Evolutionary conservation across 768 basidiomycete species (phyloP).

Genomic region (Gautieria morchelliformis): DNA sequence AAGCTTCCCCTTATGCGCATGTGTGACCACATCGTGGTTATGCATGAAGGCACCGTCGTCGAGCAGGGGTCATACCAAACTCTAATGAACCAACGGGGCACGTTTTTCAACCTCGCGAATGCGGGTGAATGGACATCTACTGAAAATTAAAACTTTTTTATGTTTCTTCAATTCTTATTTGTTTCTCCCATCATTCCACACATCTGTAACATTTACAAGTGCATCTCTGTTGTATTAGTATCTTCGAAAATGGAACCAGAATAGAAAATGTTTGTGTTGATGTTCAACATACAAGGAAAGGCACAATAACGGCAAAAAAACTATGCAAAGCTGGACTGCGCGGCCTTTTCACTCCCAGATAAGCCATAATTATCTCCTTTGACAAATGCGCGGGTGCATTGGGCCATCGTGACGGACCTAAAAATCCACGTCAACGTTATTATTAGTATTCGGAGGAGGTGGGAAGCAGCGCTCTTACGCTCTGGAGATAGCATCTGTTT

Average conservation of each 20-base stretch:
- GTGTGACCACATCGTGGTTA: conserved; percentile 82
- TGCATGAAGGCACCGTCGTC: conserved; percentile 65
- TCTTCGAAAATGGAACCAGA: background rate
- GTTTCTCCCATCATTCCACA: background rate
- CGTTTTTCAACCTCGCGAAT: conserved; percentile 68
- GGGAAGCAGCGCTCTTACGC: conserved; percentile 46
- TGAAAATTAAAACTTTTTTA: conserved; percentile 2
- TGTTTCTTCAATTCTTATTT: background rate
- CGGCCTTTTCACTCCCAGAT: conserved; percentile 35
- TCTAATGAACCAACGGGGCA: conserved; percentile 55
- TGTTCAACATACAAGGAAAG: background rate
- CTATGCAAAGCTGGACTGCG: conserved; percentile 37
- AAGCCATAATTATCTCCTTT: conserved; percentile 60
- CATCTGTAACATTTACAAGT: background rate
- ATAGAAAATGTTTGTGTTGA: background rate
- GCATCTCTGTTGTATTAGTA: background rate
- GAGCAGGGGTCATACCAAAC: conserved; percentile 73
- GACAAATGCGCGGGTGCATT: conserved; percentile 81
- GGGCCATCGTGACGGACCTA: conserved; percentile 94
- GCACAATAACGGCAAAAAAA: background rate
- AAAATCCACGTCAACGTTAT: background rate
- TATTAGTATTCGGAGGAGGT: conserved; percentile 4
- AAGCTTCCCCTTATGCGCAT: conserved; percentile 83
- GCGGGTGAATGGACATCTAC: conserved; percentile 59
- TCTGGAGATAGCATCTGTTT: conserved; percentile 91